Conservation (phyloP, 1,139 yeast genomes). For the Yamadazyma atlantica region DNA sequence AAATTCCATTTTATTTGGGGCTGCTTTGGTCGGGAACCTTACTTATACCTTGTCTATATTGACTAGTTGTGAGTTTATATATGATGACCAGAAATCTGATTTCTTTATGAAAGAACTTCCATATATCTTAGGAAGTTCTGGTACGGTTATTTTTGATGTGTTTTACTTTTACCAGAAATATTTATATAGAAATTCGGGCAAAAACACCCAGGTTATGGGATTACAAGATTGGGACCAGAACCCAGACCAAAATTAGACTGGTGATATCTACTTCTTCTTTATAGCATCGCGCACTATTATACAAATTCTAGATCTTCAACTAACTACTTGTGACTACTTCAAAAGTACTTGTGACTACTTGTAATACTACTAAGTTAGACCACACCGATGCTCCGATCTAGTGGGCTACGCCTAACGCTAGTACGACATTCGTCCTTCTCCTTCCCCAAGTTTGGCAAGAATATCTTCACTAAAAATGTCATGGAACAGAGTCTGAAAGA, state of each 20-base stretch:
- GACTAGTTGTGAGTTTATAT: slow-evolving; percentile 44
- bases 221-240: slow-evolving; percentile 19
- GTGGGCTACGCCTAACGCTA: no score
- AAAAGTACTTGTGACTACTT: no score
- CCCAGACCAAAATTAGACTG: not conserved
- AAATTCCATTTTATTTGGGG: slow-evolving; percentile 72
- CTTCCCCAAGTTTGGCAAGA: slow-evolving; percentile 12
- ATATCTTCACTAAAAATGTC: slow-evolving; percentile 12
- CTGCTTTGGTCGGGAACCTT: slow-evolving; percentile 80
- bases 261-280: no score
- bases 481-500: slow-evolving; percentile 6
- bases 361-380: no score
- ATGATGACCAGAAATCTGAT: slow-evolving; percentile 30
- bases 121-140: slow-evolving; percentile 81
- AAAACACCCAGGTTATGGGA: slow-evolving; percentile 25
- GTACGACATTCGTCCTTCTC: slow-evolving; percentile 2
- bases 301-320: no score
- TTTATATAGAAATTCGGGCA: slow-evolving; percentile 31
- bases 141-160: slow-evolving; percentile 78
- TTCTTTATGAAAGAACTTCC: slow-evolving; percentile 76
- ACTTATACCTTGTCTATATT: slow-evolving; percentile 76
- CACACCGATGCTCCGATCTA: no score
- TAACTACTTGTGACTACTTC: no score
- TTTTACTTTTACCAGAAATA: slow-evolving; percentile 68
- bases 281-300: no score